Percentiles rank a stretch among this genome's conserved stretches.
Conservation (phyloP, 345 rosid genomes). For the Eutrema japonicum region DNA sequence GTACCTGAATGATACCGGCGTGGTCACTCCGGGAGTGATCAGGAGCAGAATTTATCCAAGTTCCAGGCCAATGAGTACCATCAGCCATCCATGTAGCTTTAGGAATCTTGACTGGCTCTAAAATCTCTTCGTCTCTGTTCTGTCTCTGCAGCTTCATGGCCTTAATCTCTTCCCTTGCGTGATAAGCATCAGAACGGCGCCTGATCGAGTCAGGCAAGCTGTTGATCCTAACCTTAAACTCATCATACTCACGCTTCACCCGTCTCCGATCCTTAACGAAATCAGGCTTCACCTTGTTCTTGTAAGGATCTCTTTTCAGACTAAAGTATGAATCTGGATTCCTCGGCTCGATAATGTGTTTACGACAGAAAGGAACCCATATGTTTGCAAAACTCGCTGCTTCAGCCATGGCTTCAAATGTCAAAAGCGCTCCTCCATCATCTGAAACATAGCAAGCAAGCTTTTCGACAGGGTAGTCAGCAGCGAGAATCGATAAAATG, state of each 20-base stretch:
- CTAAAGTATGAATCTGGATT: conserved; percentile 93
- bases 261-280: conserved; percentile 93
- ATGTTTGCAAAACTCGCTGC: conserved; percentile 94
- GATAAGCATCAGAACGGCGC: conserved; percentile 94
- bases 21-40: conserved; percentile 94
- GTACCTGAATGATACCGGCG: conserved; percentile 96
- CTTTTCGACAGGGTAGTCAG: conserved; percentile 93
- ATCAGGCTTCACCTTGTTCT: conserved; percentile 83
- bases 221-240: conserved; percentile 93
- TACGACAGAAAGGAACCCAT: conserved; percentile 98
- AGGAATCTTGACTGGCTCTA: conserved; percentile 84
- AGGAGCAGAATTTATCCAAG: conserved; percentile 69
- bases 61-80: conserved; percentile 99
- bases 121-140: conserved; percentile 66
- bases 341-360: conserved; percentile 90
- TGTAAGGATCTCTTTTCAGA: conserved; percentile 96
- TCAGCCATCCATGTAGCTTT: conserved; percentile 99
- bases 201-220: conserved; percentile 93
- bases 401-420: conserved; percentile 99
- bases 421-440: conserved; percentile 96
- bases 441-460: conserved; percentile 98
- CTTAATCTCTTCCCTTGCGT: conserved; percentile 96
- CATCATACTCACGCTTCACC: conserved; percentile 98
- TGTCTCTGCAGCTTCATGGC: conserved; percentile 91
- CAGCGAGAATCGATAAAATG: conserved; percentile 90